Evolutionary conservation across 2,329 filamentous ascomycete genomes (phyloP).

Genomic region (Diplodia corticola): DNA sequence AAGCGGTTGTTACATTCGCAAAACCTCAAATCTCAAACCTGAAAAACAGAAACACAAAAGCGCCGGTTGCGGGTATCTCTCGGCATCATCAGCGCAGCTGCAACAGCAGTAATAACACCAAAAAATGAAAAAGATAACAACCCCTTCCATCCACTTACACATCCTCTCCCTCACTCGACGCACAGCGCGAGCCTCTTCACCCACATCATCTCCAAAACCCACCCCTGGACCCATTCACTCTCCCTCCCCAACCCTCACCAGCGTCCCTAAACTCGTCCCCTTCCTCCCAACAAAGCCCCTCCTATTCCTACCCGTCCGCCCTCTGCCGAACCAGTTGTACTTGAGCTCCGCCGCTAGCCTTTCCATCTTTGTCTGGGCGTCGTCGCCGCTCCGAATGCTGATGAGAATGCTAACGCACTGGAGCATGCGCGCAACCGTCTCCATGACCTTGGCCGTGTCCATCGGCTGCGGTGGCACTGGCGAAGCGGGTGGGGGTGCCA

Average conservation of each 20-base stretch:
- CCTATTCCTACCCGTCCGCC: slow-evolving; percentile 83
- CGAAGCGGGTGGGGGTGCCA: slow-evolving; percentile 26
- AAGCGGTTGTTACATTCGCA: background rate
- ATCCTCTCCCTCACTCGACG: background rate
- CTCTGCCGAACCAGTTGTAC: slow-evolving; percentile 93
- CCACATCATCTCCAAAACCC: background rate
- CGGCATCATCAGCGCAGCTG: slow-evolving; percentile 3
- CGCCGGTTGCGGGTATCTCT: slow-evolving; percentile 7
- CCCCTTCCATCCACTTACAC: background rate
- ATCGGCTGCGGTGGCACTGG: slow-evolving; percentile 36
- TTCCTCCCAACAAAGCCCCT: slow-evolving; percentile 65
- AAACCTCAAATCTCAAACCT: background rate
- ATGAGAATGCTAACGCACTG: slow-evolving; percentile 93
- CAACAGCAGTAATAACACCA: background rate
- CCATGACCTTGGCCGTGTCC: slow-evolving; percentile 74
- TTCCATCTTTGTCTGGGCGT: slow-evolving; percentile 75
- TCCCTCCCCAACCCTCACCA: slow-evolving; percentile 10
- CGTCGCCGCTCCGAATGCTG: slow-evolving; percentile 70
- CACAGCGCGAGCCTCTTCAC: background rate
- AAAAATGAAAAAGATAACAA: background rate
- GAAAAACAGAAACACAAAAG: background rate
- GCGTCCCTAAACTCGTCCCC: slow-evolving; percentile 10
- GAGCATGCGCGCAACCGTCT: slow-evolving; percentile 92
- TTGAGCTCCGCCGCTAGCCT: slow-evolving; percentile 85
- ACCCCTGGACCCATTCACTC: background rate